Conservation (phyloP, 2,329 filamentous ascomycete species). For the Pseudogymnoascus sp. region DNA sequence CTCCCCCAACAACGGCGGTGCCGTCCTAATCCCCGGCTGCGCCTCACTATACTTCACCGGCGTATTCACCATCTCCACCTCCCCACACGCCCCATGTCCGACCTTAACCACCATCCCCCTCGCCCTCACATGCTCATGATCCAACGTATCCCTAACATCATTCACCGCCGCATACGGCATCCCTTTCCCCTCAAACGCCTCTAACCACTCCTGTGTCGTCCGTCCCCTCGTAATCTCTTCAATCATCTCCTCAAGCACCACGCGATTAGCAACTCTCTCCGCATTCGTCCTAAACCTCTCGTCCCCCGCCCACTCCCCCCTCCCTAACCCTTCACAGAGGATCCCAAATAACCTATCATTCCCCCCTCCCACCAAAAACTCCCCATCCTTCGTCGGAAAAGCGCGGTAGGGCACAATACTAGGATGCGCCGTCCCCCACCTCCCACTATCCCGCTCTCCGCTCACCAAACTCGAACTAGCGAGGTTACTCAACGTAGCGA, state of each 20-base stretch:
- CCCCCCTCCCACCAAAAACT: slow-evolving; percentile 62
- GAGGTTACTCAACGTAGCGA: slow-evolving; percentile 89
- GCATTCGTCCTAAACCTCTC: slow-evolving; percentile 53
- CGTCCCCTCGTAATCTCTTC: slow-evolving; percentile 65
- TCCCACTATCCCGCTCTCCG: slow-evolving; percentile 75
- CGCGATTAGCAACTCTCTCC: slow-evolving; percentile 60
- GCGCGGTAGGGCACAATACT: slow-evolving; percentile 87
- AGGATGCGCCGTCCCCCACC: slow-evolving; percentile 97
- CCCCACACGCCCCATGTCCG: slow-evolving; percentile 73
- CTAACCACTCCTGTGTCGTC: slow-evolving; percentile 83
- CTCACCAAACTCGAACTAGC: slow-evolving; percentile 86
- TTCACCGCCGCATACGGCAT: slow-evolving; percentile 95
- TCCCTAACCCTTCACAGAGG: slow-evolving; percentile 51
- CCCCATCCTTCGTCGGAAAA: slow-evolving; percentile 66
- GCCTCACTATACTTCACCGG: slow-evolving; percentile 90
- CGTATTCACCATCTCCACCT: slow-evolving; percentile 84
- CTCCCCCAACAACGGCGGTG: slow-evolving; percentile 79
- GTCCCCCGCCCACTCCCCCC: slow-evolving; percentile 53
- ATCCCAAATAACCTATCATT: slow-evolving; percentile 63
- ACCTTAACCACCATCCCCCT: slow-evolving; percentile 86
- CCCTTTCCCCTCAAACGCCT: slow-evolving; percentile 78
- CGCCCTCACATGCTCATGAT: slow-evolving; percentile 76
- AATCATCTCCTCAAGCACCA: slow-evolving; percentile 68
- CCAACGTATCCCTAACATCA: slow-evolving; percentile 76
- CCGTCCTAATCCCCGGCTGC: slow-evolving; percentile 63